A percentile compares a stretch with the other conserved stretches of the same genome.
phyloP scores from a whole-genome alignment of 2,329 filamentous ascomycete genomes.

The Epichloe sylvatica region DNA sequence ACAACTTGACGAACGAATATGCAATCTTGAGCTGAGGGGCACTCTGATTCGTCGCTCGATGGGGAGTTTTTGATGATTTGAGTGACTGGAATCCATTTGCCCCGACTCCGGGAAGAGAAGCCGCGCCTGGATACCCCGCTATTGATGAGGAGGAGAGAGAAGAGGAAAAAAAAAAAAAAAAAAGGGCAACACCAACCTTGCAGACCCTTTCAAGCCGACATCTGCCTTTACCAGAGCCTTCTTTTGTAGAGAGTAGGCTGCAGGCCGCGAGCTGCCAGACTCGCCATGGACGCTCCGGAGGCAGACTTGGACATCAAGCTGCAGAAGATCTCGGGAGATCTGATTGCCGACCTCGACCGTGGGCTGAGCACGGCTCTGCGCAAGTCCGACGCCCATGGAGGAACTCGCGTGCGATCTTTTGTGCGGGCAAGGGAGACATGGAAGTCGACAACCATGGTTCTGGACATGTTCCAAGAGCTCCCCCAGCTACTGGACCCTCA shows the following conservation, averaged over 20 bases:
- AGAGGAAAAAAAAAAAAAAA: not conserved
- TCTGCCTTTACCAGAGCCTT: not conserved
- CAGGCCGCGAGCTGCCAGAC: not conserved
- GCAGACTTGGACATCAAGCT: conserved; percentile 48
- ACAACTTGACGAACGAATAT: no score
- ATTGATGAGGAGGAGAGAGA: not conserved
- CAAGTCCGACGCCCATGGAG: conserved; percentile 33
- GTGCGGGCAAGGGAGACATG: conserved; percentile 36
- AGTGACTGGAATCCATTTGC: no score
- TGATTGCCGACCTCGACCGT: conserved; percentile 43
- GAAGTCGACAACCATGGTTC: conserved; percentile 35
- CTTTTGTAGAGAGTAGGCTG: not conserved
- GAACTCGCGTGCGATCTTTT: conserved; percentile 29
- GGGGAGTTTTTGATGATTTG: not conserved
- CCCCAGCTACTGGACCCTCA: conserved; percentile 90
- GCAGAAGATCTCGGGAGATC: conserved; percentile 44
- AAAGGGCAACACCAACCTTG: no score
- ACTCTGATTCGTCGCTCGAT: not conserved
- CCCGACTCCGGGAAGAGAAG: not conserved
- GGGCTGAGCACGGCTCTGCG: conserved; percentile 39
- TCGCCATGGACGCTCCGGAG: conserved; percentile 45
- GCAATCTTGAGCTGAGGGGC: no score
- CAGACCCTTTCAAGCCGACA: not conserved
- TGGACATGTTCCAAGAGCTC: conserved; percentile 89
- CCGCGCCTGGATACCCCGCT: not conserved